Base-by-base conservation (phyloP, 2,329 filamentous ascomycete genomes). In the Zymoseptoria tritici region DNA sequence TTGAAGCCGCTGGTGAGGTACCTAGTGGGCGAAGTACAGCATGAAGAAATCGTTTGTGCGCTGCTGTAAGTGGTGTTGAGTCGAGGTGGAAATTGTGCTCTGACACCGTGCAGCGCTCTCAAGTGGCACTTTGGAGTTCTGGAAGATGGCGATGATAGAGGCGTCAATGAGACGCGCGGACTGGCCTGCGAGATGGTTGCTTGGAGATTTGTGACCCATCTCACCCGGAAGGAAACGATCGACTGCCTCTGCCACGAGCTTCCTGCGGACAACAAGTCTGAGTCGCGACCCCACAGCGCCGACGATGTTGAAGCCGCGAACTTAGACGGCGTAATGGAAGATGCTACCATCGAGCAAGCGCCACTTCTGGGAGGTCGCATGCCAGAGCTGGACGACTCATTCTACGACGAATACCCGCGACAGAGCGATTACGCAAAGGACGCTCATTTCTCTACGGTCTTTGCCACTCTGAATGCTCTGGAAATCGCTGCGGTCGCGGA, bases 401-500 rank as follows among this genome's bases (percentile, higher is more conserved):
- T 68, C 62, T 64, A 65, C 51, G 68, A 68, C 20, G 66, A 70
- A 24, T 53, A 62, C 26, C 63, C 58, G 26, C 56, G 58, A 54
- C 55, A 63, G 9, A 57, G 55, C 4, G 56, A 59, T 4, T 61
- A 64, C 31, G 60, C 61, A 19, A 52, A 60, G 11, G 49, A 63
- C 46, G 58, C 63, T 42, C 56, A 63, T 21, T 69, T 70, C 46
- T 88, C 87, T 0, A 81, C 84, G 0, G 83, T 86, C 0, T 96
- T 96, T 71, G 85, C 85, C 42, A 86, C 87, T 19, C 80, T 96
- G 54, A 96, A 94, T 72, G 91, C 90, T 1, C 80, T 97, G 16
- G 91, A 96, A 71, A 92, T 96, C 68, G 91, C 90, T 24, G 86
- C 88, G 52, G 85, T 95, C 20, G 87, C 87, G 11, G 83, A 89